Conservation (phyloP, 2,329 filamentous ascomycete species). For the Paradendryphiella salina region DNA sequence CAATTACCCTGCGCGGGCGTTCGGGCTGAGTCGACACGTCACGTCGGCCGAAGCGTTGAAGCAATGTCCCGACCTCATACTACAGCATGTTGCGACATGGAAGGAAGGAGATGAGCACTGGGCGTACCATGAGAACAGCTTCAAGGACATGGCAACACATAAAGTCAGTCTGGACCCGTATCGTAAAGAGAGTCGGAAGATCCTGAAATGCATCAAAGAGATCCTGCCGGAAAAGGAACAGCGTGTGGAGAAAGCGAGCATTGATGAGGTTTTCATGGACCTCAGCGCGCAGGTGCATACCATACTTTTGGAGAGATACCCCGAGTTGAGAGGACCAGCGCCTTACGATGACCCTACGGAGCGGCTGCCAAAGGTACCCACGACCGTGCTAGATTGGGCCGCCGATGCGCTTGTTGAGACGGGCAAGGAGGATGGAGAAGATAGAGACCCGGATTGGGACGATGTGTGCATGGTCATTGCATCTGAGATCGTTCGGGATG, state of each 20-base stretch:
- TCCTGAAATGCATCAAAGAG: conserved; percentile 77
- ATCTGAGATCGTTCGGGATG: conserved; percentile 80
- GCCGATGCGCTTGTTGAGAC: conserved; percentile 81
- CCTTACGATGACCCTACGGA: conserved; percentile 74
- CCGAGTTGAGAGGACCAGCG: conserved; percentile 68
- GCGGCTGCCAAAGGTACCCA: conserved; percentile 71
- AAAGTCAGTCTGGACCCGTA: conserved; percentile 97
- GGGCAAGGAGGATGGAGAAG: conserved; percentile 71
- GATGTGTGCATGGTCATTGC: conserved; percentile 85
- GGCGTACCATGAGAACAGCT: conserved; percentile 84
- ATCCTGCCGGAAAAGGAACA: conserved; percentile 66
- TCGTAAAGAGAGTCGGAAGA: conserved; percentile 78
- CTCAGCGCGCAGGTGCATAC: conserved; percentile 81
- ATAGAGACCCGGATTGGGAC: conserved; percentile 91
- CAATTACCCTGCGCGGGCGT: conserved; percentile 87
- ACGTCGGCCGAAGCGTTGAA: conserved; percentile 80
- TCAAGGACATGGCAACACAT: conserved; percentile 77
- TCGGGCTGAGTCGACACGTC: conserved; percentile 78
- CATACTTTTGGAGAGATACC: conserved; percentile 73
- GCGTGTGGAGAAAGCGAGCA: conserved; percentile 86
- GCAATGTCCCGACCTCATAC: conserved; percentile 78
- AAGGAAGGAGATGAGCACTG: conserved; percentile 88
- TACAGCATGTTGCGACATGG: conserved; percentile 95
- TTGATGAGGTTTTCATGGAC: conserved; percentile 96
- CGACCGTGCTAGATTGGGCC: conserved; percentile 78